A percentile compares a stretch with the other conserved stretches of the same genome.
These are phyloP conservation scores for Cordyceps cateniannulata DNA, from an alignment of 2,329 filamentous ascomycete species.

Conservation along the genomic window DNA sequence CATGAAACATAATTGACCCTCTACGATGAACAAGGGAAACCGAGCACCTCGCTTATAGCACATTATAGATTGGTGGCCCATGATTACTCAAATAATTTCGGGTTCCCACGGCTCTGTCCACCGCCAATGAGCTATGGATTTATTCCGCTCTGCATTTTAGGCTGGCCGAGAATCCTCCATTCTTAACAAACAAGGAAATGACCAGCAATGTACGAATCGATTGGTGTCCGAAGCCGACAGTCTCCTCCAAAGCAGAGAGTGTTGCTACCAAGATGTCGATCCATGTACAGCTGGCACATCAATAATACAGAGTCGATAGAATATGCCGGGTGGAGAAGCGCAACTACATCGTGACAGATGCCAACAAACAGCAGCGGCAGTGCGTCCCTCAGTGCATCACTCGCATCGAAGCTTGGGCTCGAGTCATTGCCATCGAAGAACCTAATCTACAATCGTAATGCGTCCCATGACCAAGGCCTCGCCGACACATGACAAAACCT, in stretches of 20 bases:
- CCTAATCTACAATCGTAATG: slow-evolving; percentile 7
- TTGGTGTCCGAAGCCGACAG: not conserved
- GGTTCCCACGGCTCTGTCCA: not conserved
- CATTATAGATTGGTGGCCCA: not conserved
- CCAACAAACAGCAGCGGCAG: not conserved
- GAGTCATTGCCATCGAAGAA: slow-evolving; percentile 4
- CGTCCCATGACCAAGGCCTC: not conserved
- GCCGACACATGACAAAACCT: not conserved
- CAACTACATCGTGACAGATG: not conserved
- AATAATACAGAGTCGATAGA: not conserved
- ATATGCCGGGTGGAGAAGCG: not conserved
- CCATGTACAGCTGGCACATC: not conserved
- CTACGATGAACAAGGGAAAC: not conserved
- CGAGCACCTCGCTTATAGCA: not conserved
- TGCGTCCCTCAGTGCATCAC: not conserved
- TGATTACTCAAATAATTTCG: not conserved
- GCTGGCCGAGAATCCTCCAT: not conserved
- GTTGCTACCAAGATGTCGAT: not conserved
- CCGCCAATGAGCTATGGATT: not conserved
- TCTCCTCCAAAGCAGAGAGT: too few species aligned
- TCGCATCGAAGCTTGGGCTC: not conserved
- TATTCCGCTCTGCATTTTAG: not conserved
- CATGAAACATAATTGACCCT: not conserved
- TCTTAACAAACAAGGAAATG: not conserved
- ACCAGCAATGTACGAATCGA: not conserved